Percentiles rank a stretch among this genome's conserved stretches.
Conservation (phyloP, 2,329 filamentous ascomycete species). For the Colletotrichum musae region DNA sequence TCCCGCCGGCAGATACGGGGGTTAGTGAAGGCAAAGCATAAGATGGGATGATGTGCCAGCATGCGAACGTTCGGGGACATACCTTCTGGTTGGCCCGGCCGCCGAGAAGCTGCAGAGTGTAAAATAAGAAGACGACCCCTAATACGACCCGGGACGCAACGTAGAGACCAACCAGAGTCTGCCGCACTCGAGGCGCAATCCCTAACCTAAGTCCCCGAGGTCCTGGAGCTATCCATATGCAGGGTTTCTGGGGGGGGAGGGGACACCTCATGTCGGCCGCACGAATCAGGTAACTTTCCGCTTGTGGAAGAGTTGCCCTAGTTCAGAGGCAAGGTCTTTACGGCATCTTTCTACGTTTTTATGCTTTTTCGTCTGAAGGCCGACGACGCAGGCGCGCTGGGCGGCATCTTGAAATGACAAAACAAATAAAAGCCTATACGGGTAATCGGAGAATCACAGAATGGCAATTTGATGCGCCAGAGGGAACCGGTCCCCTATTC, state of each 20-base stretch:
- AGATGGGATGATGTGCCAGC: neutral
- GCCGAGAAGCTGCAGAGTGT: no score
- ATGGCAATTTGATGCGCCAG: neutral
- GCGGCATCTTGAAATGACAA: no score
- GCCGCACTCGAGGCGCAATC: no score
- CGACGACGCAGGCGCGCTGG: no score
- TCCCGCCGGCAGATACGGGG: no score
- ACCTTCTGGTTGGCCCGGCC: neutral
- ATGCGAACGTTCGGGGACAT: neutral
- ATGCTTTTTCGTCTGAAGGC: no score
- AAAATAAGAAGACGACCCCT: no score
- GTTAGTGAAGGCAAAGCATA: no score
- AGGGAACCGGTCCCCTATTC: neutral
- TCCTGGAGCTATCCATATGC: conserved; percentile 20
- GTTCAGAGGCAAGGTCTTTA: conserved; percentile 3
- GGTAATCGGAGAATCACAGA: neutral
- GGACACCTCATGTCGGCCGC: neutral
- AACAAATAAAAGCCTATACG: neutral
- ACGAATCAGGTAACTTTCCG: conserved; percentile 33
- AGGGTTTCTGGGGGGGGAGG: conserved; percentile 15
- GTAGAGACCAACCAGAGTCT: no score
- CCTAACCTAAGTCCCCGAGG: conserved; percentile 5
- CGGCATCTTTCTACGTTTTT: neutral
- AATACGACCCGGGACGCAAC: no score
- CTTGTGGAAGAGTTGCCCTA: conserved; percentile 14